These are phyloP conservation scores for Sclerotinia trifoliorum DNA, from an alignment of 2,329 filamentous ascomycete genomes.

Conservation along the genomic window DNA sequence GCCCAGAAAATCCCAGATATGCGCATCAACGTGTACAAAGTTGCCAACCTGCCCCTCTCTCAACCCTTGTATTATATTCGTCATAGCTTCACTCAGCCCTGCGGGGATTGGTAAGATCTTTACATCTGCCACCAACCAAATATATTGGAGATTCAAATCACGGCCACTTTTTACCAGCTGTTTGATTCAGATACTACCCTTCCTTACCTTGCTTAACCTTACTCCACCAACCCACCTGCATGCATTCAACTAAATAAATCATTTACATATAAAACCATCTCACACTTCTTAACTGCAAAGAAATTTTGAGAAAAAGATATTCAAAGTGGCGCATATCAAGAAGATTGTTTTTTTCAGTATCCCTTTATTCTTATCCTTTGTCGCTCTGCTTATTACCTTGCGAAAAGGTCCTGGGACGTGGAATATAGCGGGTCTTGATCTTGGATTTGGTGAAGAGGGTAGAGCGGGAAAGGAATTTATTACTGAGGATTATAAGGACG, in stretches of 20 bases:
- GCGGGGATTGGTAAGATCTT: slow-evolving; percentile 16
- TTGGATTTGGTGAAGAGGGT: background rate
- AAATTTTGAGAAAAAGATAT: background rate
- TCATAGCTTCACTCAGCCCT: slow-evolving; percentile 29
- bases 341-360: slow-evolving; percentile 25
- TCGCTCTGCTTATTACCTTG: slow-evolving; percentile 28
- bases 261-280: background rate
- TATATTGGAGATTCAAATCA: background rate
- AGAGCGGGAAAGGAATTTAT: background rate
- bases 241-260: background rate
- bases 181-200: background rate
- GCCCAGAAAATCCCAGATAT: slow-evolving; percentile 4
- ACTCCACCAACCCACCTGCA: background rate
- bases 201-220: background rate
- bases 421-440: background rate
- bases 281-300: background rate
- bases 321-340: slow-evolving; percentile 31
- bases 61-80: slow-evolving; percentile 8
- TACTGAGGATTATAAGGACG: background rate
- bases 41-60: slow-evolving; percentile 8
- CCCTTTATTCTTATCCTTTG: slow-evolving; percentile 29
- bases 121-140: slow-evolving; percentile 15
- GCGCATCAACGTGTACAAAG: slow-evolving; percentile 24
- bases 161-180: slow-evolving; percentile 18
- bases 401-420: slow-evolving; percentile 21